Evolutionary conservation across 2,329 filamentous ascomycete genomes (phyloP), one percentile per base, ranked within the genome.

Genomic region (Trichophyton schoenleinii): DNA sequence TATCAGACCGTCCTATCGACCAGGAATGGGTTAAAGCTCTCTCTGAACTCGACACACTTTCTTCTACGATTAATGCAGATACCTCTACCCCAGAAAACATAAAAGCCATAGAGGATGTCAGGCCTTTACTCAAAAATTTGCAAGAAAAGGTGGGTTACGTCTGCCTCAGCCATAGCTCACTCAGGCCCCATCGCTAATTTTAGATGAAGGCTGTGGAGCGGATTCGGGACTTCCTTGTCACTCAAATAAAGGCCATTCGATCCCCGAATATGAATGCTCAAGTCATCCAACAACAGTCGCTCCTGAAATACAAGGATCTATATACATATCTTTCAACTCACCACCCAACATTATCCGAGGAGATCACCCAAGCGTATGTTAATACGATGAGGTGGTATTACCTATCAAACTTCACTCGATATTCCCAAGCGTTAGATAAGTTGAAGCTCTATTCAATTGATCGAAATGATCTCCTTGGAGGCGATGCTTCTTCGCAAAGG

Each of bases 381-480:
- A 96, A 96, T 72, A 99, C 95, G 0, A 99, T 99, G 90, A 85
- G 91, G 60, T 99, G 94, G 94, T 99, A 99, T 70, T 97, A 97
- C 71, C 77, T 87, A 60, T 94, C 88, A 66, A 89, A 96, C 72
- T 99, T 99, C 70, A 85, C 83, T 2, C 86, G 92, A 38, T 99
- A 99, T 72, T 85, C 88, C 65, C 85, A 86, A 67, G 86, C 94
- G 0, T 79, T 99, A 4, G 86, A 87, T 61, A 95, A 90, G 72
- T 81, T 99, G 63, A 92, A 88, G 69, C 74, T 97, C 2, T 91
- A 96, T 69, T 74, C 81, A 3, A 80, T 95, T 62, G 92, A 96
- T 69, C 91, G 87, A 70, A 86, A 87, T 66, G 91, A 96, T 69
- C 82, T 90, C 0, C 78, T 99, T 3, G 91, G 88, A 13, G 84